A percentile compares a stretch with the other conserved stretches of the same genome.
Evolutionary conservation across 805 yeast species (phyloP).

Genomic region (Candida taoyuanica): DNA sequence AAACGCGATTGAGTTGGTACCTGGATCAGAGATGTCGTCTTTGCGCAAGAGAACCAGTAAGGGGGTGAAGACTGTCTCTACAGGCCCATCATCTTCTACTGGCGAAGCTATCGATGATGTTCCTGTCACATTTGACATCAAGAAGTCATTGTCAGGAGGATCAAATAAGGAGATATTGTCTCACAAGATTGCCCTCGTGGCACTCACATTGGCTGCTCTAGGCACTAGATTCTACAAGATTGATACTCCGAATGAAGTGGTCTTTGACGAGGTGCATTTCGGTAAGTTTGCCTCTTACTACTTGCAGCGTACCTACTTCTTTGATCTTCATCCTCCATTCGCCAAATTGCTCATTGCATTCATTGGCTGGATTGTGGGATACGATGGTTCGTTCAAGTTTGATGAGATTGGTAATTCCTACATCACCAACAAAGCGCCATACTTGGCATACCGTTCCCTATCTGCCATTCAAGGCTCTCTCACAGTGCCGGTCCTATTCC

Average conservation of each 20-base stretch:
- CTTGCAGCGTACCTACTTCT: slow-evolving; percentile 84
- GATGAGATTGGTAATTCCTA: slow-evolving; percentile 85
- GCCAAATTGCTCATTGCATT: slow-evolving; percentile 90
- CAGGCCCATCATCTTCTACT: neutral
- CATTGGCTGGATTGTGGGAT: slow-evolving; percentile 85
- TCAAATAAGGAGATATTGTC: neutral
- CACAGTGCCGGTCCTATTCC: slow-evolving; percentile 79
- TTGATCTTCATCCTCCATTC: slow-evolving; percentile 97
- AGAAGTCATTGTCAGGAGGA: slow-evolving; percentile 1
- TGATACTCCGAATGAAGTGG: slow-evolving; percentile 67
- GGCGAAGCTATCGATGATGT: slow-evolving; percentile 1
- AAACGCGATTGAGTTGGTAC: too few relatives aligned
- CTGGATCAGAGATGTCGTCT: slow-evolving; percentile 13
- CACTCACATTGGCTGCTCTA: slow-evolving; percentile 65
- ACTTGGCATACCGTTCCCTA: slow-evolving; percentile 73
- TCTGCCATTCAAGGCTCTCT: slow-evolving; percentile 78
- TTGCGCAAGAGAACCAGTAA: slow-evolving; percentile 14
- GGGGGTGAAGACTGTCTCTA: slow-evolving; percentile 1
- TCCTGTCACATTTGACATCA: neutral
- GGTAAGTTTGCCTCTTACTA: slow-evolving; percentile 85
- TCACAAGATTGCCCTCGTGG: slow-evolving; percentile 45
- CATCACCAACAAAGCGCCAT: slow-evolving; percentile 76
- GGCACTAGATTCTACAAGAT: slow-evolving; percentile 58
- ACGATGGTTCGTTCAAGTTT: slow-evolving; percentile 88
- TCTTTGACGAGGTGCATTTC: slow-evolving; percentile 83